Conservation (phyloP, 352 stramenopile genomes). For the Pythium rhizo-oryzae region DNA sequence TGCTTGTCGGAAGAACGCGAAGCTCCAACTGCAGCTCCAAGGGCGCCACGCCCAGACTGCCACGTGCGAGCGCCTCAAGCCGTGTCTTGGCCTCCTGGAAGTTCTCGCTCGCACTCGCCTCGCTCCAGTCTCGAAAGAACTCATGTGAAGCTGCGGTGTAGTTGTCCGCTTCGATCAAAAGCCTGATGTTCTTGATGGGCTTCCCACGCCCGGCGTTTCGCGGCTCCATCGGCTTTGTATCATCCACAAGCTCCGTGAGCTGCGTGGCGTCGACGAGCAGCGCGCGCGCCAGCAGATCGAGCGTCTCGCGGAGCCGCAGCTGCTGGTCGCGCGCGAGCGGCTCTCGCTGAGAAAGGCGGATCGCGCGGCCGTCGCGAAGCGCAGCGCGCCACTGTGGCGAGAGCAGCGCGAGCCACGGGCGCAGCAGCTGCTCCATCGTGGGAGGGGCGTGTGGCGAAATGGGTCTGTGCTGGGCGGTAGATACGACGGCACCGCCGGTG, state of each 20-base stretch:
- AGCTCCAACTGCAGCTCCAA: not conserved
- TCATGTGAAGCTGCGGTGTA: not conserved
- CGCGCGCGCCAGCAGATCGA: conserved; percentile 9
- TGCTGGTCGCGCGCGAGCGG: not conserved
- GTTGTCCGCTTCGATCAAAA: not conserved
- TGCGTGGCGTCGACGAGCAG: not conserved
- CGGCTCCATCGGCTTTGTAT: no score
- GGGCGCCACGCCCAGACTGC: not conserved
- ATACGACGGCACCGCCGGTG: conserved; percentile 4
- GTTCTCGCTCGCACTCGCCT: not conserved
- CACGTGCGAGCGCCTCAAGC: not conserved
- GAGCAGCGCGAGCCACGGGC: conserved; percentile 6
- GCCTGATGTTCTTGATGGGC: not conserved
- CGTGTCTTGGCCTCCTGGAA: not conserved
- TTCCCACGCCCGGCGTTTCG: no score
- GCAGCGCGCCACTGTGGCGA: not conserved
- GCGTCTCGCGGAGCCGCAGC: not conserved
- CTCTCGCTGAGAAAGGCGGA: not conserved
- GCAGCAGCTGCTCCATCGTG: conserved; percentile 4
- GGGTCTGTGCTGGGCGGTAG: not conserved
- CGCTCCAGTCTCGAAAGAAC: not conserved
- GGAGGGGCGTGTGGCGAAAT: not conserved
- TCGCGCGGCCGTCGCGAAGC: not conserved
- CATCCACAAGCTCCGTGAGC: not conserved
- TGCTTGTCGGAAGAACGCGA: not conserved